A percentile compares a stretch with the other conserved stretches of the same genome.
These are phyloP conservation scores for Globisporangium perplexum DNA, from an alignment of 352 stramenopile species.

Conservation along the genomic window DNA sequence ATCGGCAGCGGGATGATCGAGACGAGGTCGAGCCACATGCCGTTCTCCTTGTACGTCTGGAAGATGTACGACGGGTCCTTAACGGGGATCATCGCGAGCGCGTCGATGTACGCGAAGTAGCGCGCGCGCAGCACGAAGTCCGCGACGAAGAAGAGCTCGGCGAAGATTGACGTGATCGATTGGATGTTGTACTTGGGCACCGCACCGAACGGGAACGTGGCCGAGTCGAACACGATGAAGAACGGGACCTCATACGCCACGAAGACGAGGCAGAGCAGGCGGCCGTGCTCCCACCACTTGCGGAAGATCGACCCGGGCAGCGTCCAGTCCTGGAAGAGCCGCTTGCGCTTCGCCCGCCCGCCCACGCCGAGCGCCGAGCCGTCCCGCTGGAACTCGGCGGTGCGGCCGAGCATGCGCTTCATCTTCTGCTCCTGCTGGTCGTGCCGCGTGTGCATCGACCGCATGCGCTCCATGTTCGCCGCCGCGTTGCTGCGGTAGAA, in stretches of 20 bases:
- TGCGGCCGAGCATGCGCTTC: conserved; percentile 61
- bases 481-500: conserved; percentile 40
- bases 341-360: neutral
- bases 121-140: conserved; percentile 49
- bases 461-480: conserved; percentile 43
- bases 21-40: conserved; percentile 46
- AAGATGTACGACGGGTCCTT: conserved; percentile 66
- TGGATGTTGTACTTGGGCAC: conserved; percentile 37
- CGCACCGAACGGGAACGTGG: conserved; percentile 39
- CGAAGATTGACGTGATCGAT: conserved; percentile 39
- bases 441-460: conserved; percentile 34
- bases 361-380: conserved; percentile 2
- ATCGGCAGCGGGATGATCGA: conserved; percentile 52
- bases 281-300: conserved; percentile 51
- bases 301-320: conserved; percentile 53
- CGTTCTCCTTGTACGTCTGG: conserved; percentile 44
- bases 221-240: conserved; percentile 63
- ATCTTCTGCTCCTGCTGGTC: conserved; percentile 80
- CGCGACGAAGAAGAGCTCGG: conserved; percentile 47
- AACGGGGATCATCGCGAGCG: conserved; percentile 55
- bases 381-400: conserved; percentile 13
- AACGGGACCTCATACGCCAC: conserved; percentile 60
- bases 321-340: conserved; percentile 28
- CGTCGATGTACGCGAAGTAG: conserved; percentile 66
- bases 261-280: conserved; percentile 41